Base-by-base conservation (phyloP, 345 rosid genomes). In the Citrus mangshanensis region DNA sequence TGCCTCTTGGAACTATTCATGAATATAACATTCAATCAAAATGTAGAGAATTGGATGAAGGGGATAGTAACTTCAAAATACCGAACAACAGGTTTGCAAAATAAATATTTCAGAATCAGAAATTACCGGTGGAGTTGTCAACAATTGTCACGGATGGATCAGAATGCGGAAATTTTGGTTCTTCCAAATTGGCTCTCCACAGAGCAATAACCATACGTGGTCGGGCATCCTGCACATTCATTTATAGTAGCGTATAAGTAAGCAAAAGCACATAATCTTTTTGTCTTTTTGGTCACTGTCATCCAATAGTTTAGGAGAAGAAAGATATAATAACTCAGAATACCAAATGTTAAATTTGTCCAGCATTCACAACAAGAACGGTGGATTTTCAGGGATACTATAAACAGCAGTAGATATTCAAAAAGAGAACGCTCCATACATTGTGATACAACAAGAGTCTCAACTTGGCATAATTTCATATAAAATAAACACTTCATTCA, bases 171-270 rank as follows among this genome's bases (percentile, higher is more conserved):
- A 77, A 80, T 84, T 92, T 93, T 79, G 90, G 90, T 74, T 91
- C 96, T 84, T 93, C 97, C 82, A 97, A 79, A 87, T 91, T 92
- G 38, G 95, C 97, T 84, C 84, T 94, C 98, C 99, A 93, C 88
- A 97, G 81, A 38, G 95, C 88, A 76, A 94, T 87, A 73, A 91
- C 70, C 0, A 86, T 84, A 22, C 97, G 98, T 60, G 98, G 99
- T 79, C 81, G 89, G 64, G 98, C 91, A 86, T 94, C 98, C 98
- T 97, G 95, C 68, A 82, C 64, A 86, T 70, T 49, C 67, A 72
- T 37, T 56, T 72, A 76, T 42, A 58, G n/a, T 38, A 76, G 72
- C 55, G 73, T 16, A 68, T 75, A 46, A 81, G 76, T 14, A 24
- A 30, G 59, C 24, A 49, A 67, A 54, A 62, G 61, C 27, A 3